Percentiles rank a stretch among this genome's conserved stretches.
Conservation (phyloP, 106 monocot genomes). For the Dendrobium officinale region DNA sequence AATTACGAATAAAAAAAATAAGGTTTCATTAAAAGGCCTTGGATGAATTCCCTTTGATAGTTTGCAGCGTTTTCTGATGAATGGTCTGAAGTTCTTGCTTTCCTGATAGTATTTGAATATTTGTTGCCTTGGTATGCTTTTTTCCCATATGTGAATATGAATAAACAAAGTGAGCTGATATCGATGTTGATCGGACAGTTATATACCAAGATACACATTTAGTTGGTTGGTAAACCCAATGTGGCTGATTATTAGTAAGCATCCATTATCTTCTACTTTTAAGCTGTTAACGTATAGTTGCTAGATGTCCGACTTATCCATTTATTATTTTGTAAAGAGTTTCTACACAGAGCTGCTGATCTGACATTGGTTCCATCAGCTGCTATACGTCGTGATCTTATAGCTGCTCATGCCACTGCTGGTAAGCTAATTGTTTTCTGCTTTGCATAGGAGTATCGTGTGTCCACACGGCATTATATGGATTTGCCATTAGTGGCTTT, state of each 20-base stretch:
- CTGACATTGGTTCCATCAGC: constrained; percentile 92
- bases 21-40: no score
- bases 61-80: neutral
- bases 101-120: neutral
- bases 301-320: neutral
- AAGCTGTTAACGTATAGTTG: neutral
- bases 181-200: constrained; percentile 41
- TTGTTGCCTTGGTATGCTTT: neutral
- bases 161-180: neutral
- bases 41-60: no score
- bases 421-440: constrained; percentile 22
- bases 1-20: no score
- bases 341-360: constrained; percentile 87
- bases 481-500: neutral
- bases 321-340: constrained; percentile 35
- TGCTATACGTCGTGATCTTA: constrained; percentile 70
- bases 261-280: constrained; percentile 4
- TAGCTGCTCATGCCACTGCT: constrained; percentile 56
- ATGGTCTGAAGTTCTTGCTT: neutral
- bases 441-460: neutral
- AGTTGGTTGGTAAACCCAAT: neutral
- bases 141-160: neutral
- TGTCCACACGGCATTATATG: neutral
- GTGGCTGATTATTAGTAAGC: neutral
- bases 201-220: constrained; percentile 39